phyloP scores from a whole-genome alignment of 78 protist genomes.

The Anaeramoeba flamelloides region DNA sequence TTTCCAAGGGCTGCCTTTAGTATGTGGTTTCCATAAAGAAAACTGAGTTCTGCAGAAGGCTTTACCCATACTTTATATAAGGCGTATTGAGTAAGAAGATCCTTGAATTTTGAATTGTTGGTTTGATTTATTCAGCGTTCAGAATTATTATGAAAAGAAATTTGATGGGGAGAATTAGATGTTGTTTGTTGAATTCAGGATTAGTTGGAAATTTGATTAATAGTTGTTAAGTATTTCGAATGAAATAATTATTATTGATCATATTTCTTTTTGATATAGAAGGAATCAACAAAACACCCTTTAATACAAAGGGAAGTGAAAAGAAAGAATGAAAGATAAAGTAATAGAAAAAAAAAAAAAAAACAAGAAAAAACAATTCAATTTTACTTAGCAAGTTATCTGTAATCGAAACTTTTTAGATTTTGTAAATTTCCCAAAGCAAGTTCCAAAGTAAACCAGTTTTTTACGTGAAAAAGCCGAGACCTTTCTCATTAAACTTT shows the following conservation, averaged over 20 bases:
- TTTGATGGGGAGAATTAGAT: no score
- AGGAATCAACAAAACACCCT: no score
- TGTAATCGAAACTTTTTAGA: slow-evolving; percentile 76
- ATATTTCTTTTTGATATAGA: no score
- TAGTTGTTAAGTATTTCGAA: no score
- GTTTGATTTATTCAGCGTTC: neutral
- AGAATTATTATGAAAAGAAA: neutral
- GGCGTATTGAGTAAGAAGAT: neutral
- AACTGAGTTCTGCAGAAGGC: slow-evolving; percentile 80
- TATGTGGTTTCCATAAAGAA: slow-evolving; percentile 91
- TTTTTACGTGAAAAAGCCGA: slow-evolving; percentile 36
- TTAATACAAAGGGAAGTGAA: no score
- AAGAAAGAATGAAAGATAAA: no score
- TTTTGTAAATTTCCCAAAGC: slow-evolving; percentile 92
- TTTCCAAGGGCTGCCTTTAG: slow-evolving; percentile 86
- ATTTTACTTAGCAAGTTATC: slow-evolving; percentile 77
- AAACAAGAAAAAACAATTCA: slow-evolving; percentile 83
- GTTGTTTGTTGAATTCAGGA: no score
- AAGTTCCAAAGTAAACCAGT: slow-evolving; percentile 65
- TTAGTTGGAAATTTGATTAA: no score
- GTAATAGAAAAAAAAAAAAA: slow-evolving; percentile 13
- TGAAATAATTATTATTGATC: no score
- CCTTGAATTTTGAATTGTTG: neutral
- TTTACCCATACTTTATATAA: slow-evolving; percentile 88
- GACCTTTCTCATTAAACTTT: neutral